Conservation (phyloP, 768 basidiomycete species). For the Clitopilus passeckerianus region DNA sequence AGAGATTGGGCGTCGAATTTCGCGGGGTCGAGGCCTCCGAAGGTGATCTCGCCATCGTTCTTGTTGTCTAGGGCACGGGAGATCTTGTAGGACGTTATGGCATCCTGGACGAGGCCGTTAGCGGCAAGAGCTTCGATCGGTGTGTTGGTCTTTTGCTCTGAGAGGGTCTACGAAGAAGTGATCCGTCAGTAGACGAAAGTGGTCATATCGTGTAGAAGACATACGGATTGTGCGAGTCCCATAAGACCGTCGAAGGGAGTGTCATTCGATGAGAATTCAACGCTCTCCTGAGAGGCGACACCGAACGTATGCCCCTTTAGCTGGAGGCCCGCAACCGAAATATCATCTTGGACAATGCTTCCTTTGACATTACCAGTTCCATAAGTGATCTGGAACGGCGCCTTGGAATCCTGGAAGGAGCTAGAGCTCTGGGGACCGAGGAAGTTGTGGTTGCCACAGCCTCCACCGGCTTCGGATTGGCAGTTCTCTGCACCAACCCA, state of each 20-base stretch:
- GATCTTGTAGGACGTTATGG: constrained; percentile 79
- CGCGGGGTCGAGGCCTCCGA: constrained; percentile 67
- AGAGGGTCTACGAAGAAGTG: constrained; percentile 39
- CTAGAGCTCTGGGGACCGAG: constrained; percentile 60
- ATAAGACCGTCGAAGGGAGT: constrained; percentile 70
- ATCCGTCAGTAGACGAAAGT: background rate
- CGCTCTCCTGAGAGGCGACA: constrained; percentile 52
- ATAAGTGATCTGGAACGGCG: constrained; percentile 58
- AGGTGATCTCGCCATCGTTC: constrained; percentile 79
- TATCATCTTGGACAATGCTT: constrained; percentile 54
- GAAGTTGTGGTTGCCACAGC: constrained; percentile 58
- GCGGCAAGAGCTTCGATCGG: constrained; percentile 67
- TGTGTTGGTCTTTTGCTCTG: constrained; percentile 58
- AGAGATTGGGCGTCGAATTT: constrained; percentile 64
- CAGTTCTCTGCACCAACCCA: constrained; percentile 62
- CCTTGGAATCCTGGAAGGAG: constrained; percentile 49
- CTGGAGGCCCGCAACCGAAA: constrained; percentile 57
- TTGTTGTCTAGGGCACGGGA: constrained; percentile 62
- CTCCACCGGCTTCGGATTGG: constrained; percentile 34
- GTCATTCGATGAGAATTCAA: constrained; percentile 48
- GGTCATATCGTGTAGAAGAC: constrained; percentile 11
- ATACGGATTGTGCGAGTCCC: constrained; percentile 70
- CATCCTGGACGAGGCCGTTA: constrained; percentile 48
- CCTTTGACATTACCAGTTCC: constrained; percentile 70
- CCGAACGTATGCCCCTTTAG: constrained; percentile 65